Evolutionary conservation across 108 stramenopile genomes (phyloP).

Genomic region (Seminavis robusta): DNA sequence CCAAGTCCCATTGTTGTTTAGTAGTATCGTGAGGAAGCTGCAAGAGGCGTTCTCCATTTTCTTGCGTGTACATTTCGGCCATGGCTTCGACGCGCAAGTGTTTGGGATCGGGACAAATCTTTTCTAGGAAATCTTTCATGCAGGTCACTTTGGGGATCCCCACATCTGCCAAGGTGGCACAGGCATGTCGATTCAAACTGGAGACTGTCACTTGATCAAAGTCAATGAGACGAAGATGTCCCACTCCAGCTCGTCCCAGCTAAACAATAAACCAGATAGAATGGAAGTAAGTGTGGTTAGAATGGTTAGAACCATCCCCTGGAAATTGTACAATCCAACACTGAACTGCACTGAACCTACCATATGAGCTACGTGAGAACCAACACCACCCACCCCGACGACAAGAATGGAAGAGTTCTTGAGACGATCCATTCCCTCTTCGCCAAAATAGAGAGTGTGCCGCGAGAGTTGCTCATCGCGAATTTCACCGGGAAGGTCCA

Average conservation of each 20-base stretch:
- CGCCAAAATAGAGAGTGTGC: conserved; percentile 87
- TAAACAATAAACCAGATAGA: too few species aligned
- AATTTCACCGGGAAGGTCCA: conserved; percentile 44
- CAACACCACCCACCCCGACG: conserved; percentile 97
- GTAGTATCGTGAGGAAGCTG: conserved; percentile 20
- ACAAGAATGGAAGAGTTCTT: conserved; percentile 67
- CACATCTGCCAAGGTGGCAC: conserved; percentile 91
- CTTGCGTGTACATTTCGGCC: conserved; percentile 74
- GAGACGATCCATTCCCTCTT: conserved; percentile 59
- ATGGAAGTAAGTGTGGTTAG: too few species aligned
- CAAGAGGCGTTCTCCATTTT: conserved; percentile 55
- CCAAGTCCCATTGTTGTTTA: conserved; percentile 66
- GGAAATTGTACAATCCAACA: too few species aligned
- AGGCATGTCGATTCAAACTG: conserved; percentile 97
- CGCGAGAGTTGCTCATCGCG: conserved; percentile 93
- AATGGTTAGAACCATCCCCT: too few species aligned
- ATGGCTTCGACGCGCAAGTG: conserved; percentile 43
- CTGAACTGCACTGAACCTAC: too few species aligned
- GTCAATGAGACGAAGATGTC: conserved; percentile 89
- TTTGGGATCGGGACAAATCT: conserved; percentile 57
- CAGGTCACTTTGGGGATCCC: conserved; percentile 88
- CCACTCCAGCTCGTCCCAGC: conserved; percentile 89
- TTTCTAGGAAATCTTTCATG: conserved; percentile 47
- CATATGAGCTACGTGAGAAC: conserved; percentile 93
- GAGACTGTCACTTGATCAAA: conserved; percentile 98